Evolutionary conservation across 1,284 basidiomycete genomes (phyloP).

Genomic region (Blastosporella zonata): DNA sequence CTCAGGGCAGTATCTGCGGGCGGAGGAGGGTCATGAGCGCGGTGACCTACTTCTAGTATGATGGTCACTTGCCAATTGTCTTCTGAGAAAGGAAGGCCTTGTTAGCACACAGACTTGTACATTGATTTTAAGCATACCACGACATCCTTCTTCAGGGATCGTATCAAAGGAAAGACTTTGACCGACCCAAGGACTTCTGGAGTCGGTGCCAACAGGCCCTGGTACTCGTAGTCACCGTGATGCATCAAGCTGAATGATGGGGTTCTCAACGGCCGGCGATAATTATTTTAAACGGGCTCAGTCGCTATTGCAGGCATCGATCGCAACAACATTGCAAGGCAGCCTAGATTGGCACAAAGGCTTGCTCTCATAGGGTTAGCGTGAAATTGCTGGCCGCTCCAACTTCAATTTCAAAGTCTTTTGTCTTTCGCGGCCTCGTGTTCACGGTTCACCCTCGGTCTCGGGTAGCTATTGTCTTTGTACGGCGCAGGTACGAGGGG

Average conservation of each 20-base stretch:
- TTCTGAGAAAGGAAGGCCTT: conserved; percentile 37
- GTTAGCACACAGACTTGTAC: conserved; percentile 11
- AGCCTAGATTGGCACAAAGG: neutral
- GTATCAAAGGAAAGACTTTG: conserved; percentile 75
- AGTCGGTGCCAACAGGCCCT: conserved; percentile 50
- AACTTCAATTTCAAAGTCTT: conserved; percentile 10
- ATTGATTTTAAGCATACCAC: conserved; percentile 41
- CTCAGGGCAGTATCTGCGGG: conserved; percentile 68
- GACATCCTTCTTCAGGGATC: conserved; percentile 65
- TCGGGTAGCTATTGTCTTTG: conserved; percentile 23
- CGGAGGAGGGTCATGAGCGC: conserved; percentile 17
- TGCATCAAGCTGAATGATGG: conserved; percentile 10
- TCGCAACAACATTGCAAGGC: no score
- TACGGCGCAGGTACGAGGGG: conserved; percentile 13
- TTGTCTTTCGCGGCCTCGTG: conserved; percentile 17
- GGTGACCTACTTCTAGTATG: neutral
- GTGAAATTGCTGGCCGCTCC: neutral
- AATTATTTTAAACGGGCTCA: neutral
- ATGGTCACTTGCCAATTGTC: conserved; percentile 43
- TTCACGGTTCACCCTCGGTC: neutral
- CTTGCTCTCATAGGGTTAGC: conserved; percentile 9
- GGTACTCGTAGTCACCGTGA: conserved; percentile 45
- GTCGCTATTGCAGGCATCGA: neutral
- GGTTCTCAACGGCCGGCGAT: neutral
- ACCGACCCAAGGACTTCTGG: conserved; percentile 55